phyloP scores from a whole-genome alignment of 108 stramenopile genomes.

The Phaeodactylum tricornutum region DNA sequence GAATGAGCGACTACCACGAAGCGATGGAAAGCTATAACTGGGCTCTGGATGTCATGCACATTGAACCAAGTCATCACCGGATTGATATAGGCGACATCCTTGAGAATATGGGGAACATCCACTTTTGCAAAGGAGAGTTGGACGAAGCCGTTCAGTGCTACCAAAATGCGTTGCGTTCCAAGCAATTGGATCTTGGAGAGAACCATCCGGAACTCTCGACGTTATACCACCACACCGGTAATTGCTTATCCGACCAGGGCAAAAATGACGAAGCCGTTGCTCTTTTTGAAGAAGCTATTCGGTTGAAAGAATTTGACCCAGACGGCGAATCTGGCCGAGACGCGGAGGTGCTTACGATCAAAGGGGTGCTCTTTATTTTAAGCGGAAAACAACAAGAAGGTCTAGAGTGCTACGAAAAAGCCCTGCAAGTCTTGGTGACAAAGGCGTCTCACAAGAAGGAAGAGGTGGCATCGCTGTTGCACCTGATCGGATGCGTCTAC shows the following conservation, averaged over 20 bases:
- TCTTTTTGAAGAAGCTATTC: slow-evolving; percentile 54
- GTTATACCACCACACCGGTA: slow-evolving; percentile 47
- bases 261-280: slow-evolving; percentile 42
- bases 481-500: slow-evolving; percentile 60
- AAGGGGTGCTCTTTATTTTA: slow-evolving; percentile 46
- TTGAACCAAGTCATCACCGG: slow-evolving; percentile 30
- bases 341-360: slow-evolving; percentile 37
- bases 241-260: slow-evolving; percentile 51
- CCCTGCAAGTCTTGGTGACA: slow-evolving; percentile 41
- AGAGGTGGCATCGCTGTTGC: slow-evolving; percentile 45
- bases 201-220: slow-evolving; percentile 42
- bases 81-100: slow-evolving; percentile 62
- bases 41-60: slow-evolving; percentile 51
- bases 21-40: slow-evolving; percentile 58
- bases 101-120: slow-evolving; percentile 62
- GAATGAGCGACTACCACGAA: slow-evolving; percentile 54
- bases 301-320: slow-evolving; percentile 33
- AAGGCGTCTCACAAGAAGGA: slow-evolving; percentile 43
- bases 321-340: slow-evolving; percentile 36
- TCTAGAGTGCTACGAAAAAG: slow-evolving; percentile 53
- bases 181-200: slow-evolving; percentile 44
- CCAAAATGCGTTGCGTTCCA: slow-evolving; percentile 51
- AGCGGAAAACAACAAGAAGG: slow-evolving; percentile 24
- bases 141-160: slow-evolving; percentile 49
- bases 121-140: slow-evolving; percentile 50